A percentile compares a stretch with the other conserved stretches of the same genome.
Conservation (phyloP, 1,284 basidiomycete genomes). For the Anthracocystis setariae region DNA sequence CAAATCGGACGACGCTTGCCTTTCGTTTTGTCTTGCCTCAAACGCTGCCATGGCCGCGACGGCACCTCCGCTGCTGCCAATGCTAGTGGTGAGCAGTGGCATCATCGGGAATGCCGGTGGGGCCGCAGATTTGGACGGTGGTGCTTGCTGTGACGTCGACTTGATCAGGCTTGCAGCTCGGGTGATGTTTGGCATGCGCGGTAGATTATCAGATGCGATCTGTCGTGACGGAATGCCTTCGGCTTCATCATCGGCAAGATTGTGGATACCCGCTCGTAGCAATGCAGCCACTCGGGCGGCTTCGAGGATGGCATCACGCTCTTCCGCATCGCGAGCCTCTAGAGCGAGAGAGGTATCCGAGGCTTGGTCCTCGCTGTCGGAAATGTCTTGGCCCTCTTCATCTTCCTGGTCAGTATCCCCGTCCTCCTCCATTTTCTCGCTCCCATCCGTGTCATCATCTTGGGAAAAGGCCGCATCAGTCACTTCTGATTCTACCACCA, state of each 20-base stretch:
- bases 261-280: conserved; percentile 20
- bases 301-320: conserved; percentile 16
- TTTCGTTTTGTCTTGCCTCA: conserved; percentile 23
- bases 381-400: too few relatives aligned
- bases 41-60: conserved; percentile 39
- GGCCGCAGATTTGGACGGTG: not conserved
- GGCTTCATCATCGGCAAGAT: conserved; percentile 1
- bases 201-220: conserved; percentile 6
- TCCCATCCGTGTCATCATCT: not conserved
- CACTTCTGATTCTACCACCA: conserved; percentile 7
- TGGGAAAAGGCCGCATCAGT: not conserved
- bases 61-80: not conserved
- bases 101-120: conserved; percentile 16
- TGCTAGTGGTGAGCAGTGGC: conserved; percentile 5
- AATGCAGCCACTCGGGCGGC: conserved; percentile 18
- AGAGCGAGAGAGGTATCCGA: conserved; percentile 1
- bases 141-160: not conserved
- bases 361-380: conserved; percentile 1
- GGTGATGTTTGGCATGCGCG: conserved; percentile 14
- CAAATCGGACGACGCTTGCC: not conserved
- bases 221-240: not conserved
- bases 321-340: conserved; percentile 14
- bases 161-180: too few relatives aligned
- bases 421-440: conserved; percentile 3
- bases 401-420: conserved; percentile 3